Evolutionary conservation across 2,329 filamentous ascomycete species (phyloP), one percentile per base, ranked within the genome.

Genomic region (Onygenales sp.): DNA sequence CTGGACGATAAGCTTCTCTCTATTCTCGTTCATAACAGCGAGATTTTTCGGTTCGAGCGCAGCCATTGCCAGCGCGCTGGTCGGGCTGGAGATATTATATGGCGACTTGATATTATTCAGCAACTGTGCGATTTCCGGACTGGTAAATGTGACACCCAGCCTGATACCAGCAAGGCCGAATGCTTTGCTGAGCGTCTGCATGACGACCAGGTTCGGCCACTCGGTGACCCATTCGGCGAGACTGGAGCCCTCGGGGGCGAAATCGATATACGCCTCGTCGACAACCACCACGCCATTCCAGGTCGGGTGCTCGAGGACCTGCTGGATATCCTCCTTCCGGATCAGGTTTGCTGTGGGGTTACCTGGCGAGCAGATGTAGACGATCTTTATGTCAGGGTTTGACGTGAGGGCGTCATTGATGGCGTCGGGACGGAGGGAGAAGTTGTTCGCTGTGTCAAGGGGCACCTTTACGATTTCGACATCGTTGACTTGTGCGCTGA

Each of bases 131-230:
- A 98, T 85, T 5, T 83, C 78, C 0, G 83, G 77, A 8, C 83
- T 81, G 4, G 88, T 81, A 67, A 96, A 98, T 0, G 88, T 89
- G 6, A 84, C 87, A 46, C 93, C 93, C 1, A 98, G 78, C 13
- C 93, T 80, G 66, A 98, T 95, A 49, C 92, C 93, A 3, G 93
- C 93, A 65, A 98, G 81, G 32, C 93, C 93, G 65, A 98, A 98
- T 0, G 90, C 93, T 70, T 98, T 98, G 63, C 88, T 95, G n/a
- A 97, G 79, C 1, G 93, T 98, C 76, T 98, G 93, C 88, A 97
- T 89, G 54, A 98, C 91, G 14, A 96, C 90, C 31, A 98, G 77
- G 70, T 98, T 98, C 49, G 92, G 91, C 82, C 88, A 94, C 64
- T 95, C 90, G 37, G 81, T 77, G 1, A 95, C 91, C 86, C 88